Percentiles rank a stretch among this genome's conserved stretches.
phyloP scores from a whole-genome alignment of 495 filamentous ascomycete genomes.

The Thermochaetoides thermophila region DNA sequence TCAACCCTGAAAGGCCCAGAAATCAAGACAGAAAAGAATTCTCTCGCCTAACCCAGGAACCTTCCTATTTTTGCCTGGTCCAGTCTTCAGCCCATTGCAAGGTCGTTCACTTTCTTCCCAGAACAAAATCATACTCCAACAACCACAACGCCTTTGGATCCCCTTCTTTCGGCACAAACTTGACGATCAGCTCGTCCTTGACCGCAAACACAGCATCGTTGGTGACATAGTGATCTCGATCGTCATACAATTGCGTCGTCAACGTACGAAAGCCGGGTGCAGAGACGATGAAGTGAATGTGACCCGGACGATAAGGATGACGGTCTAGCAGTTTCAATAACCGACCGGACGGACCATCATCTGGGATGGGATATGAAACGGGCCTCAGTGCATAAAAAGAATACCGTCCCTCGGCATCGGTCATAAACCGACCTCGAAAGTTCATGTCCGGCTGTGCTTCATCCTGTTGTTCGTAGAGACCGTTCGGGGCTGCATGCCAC shows the following conservation, averaged over 20 bases:
- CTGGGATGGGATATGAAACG: slow-evolving; percentile 56
- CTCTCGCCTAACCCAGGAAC: no score
- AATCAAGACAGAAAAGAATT: no score
- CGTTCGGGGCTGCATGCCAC: slow-evolving; percentile 66
- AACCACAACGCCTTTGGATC: slow-evolving; percentile 47
- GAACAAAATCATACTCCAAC: slow-evolving; percentile 40
- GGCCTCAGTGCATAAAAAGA: slow-evolving; percentile 53
- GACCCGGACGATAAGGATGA: slow-evolving; percentile 57
- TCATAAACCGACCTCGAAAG: slow-evolving; percentile 55
- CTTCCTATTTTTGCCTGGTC: no score
- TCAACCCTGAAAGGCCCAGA: no score
- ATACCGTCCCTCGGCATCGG: slow-evolving; percentile 49
- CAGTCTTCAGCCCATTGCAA: no score
- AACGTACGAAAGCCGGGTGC: slow-evolving; percentile 33
- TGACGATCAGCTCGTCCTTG: slow-evolving; percentile 57
- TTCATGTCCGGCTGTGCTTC: slow-evolving; percentile 56
- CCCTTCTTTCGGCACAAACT: slow-evolving; percentile 43
- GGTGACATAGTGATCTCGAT: slow-evolving; percentile 42
- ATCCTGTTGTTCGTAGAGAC: slow-evolving; percentile 71
- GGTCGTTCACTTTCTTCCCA: slow-evolving; percentile 11
- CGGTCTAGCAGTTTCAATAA: slow-evolving; percentile 45
- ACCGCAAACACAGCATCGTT: slow-evolving; percentile 66
- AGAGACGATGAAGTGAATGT: slow-evolving; percentile 55
- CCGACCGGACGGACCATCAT: slow-evolving; percentile 44
- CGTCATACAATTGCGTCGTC: slow-evolving; percentile 62